Base-by-base conservation (phyloP, 2,329 filamentous ascomycete genomes). In the Neonectria sp. region DNA sequence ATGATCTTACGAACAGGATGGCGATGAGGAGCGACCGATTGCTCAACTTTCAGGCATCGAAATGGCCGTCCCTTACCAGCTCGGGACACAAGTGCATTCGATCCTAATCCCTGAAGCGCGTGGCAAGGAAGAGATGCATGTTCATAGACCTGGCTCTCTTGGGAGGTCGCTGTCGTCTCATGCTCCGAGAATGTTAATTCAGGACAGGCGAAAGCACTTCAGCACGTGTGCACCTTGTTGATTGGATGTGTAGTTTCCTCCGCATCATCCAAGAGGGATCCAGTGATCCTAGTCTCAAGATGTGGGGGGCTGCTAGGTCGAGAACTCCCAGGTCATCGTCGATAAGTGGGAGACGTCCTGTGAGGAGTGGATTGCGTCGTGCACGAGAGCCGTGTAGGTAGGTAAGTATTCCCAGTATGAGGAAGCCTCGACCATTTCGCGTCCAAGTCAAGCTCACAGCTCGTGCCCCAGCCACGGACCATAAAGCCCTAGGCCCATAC, bases 11-110 rank as follows among this genome's bases (percentile, higher is more conserved):
- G 15, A 15, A 13, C 40, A 58, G 49, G 63, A 65, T 66, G 63
- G 59, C 40, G 43, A 60, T 35, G 65, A 49, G 35, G 62, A 60
- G 65, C 64, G 60, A 70, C 61, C 57, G 63, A 35, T 33, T 57
- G 46, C 21, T 40, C 37, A 62, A 45, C 52, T 72, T 45, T 63
- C 29, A 62, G 67, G 53, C 60, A 52, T 70, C 69, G 52, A 65
- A 67, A 70, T 59, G 43, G 63, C 48, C 61, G 55, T 68, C 66
- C 73, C 63, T 74, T 71, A 68, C 73, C 68, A 67, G 58, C 68
- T 73, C 68, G 27, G 67, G 73, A 68, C 62, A 56, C 21, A 35
- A 60, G 56, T 75, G 71, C 73, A 74, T 75, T 63, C 56, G 37
- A 68, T 68, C 73, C 73, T 51, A 65, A 68, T 66, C 60, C 65